Evolutionary conservation across 768 basidiomycete species (phyloP).

Genomic region (Leccinum longicurvipes): DNA sequence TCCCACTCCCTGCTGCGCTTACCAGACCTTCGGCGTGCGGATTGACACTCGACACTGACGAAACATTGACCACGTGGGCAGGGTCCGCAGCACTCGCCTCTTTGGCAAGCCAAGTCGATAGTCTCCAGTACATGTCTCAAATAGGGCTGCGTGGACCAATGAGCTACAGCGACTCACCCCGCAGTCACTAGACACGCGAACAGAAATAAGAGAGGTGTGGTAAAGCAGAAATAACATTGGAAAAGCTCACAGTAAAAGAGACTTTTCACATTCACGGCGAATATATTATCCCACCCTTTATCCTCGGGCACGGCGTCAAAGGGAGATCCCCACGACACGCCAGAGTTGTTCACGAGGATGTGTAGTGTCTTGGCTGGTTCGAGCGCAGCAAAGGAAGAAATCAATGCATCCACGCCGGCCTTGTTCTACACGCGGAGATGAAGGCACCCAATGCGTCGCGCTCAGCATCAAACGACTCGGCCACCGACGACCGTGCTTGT

Average conservation of each 20-base stretch:
- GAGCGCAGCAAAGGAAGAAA: slow-evolving; percentile 61
- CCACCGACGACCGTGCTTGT: background rate
- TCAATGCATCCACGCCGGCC: slow-evolving; percentile 74
- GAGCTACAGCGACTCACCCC: slow-evolving; percentile 29
- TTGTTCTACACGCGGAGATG: slow-evolving; percentile 49
- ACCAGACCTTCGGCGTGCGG: slow-evolving; percentile 48
- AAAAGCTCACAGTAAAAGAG: slow-evolving; percentile 70
- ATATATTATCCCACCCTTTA: slow-evolving; percentile 82
- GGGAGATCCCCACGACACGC: slow-evolving; percentile 73
- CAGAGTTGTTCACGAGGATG: slow-evolving; percentile 82
- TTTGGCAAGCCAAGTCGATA: slow-evolving; percentile 57
- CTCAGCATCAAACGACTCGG: background rate
- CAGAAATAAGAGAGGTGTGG: background rate
- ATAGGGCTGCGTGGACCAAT: background rate
- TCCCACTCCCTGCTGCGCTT: slow-evolving; percentile 55
- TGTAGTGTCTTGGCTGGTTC: slow-evolving; percentile 63
- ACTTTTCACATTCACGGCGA: slow-evolving; percentile 82
- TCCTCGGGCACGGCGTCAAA: slow-evolving; percentile 72
- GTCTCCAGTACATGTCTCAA: slow-evolving; percentile 9
- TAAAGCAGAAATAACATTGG: background rate
- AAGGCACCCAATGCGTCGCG: background rate
- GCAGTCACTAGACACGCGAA: slow-evolving; percentile 37
- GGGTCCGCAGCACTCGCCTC: slow-evolving; percentile 62
- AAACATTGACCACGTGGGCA: slow-evolving; percentile 78
- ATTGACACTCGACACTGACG: slow-evolving; percentile 61